Evolutionary conservation across 177 flowering plant genomes (phyloP), one percentile per base, ranked within the genome.

Genomic region (Vitis hybrid): DNA sequence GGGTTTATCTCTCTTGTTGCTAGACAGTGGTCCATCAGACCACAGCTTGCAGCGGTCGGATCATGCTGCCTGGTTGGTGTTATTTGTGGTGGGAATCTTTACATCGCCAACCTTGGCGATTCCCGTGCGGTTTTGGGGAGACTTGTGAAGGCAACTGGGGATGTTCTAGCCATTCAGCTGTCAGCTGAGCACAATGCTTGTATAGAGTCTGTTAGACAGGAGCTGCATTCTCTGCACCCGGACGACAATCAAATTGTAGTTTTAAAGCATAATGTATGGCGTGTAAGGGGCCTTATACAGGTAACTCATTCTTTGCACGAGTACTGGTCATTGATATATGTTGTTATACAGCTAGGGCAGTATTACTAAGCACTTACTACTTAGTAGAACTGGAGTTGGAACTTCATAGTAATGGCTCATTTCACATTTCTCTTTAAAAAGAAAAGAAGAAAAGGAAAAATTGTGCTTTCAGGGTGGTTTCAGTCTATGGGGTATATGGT

Each of bases 241-340:
- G 93, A 93, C 70, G 97, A 93, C 68, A 63, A 90, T 3, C 88
- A 84, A n/a, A 90, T 93, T 68, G 98, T 93, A 52, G 92, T 91
- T 73, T 78, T 91, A 62, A 93, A 88, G 74, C 98, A 93, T 81
- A 92, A 90, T 56, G 97, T 93, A 29, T 93, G 98, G 98, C 91
- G 98, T 29, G 93, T 93, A 5, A 93, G 91, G 80, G 98, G 98
- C 72, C 80, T 90, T 29, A 93, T 93, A 75, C 98, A 93, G 92
- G 97, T 91, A 81, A 55, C n/a, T 57, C 19, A 19, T 31, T 20
- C 4, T 73, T 54, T 62, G 16, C 12, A 2, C 19, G n/a, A 57
- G 22, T 13, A 49, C 15, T 66, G 59, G 51, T 65, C 11, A 10
- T 53, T 18, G 26, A 34, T 3, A 14, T 48, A 39, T 39, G 48